Conservation (phyloP, 2,329 filamentous ascomycete species). For the Xylariaceae sp. region DNA sequence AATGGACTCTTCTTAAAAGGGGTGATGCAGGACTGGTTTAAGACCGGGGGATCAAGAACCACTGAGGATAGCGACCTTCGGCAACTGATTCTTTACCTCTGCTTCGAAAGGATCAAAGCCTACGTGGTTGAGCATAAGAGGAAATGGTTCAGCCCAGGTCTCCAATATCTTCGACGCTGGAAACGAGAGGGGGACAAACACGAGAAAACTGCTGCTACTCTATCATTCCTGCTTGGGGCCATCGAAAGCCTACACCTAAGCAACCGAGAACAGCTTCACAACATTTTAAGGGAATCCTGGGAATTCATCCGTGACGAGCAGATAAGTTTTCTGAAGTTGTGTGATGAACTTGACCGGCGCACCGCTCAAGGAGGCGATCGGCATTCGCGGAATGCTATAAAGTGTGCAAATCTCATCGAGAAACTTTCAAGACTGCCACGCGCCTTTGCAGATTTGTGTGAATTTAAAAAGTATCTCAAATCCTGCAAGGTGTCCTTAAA, state of each 20-base stretch:
- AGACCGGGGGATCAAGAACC: background rate
- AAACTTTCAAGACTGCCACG: background rate
- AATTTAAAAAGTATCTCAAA: background rate
- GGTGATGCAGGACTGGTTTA: background rate
- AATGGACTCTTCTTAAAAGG: background rate
- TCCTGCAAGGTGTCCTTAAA: background rate
- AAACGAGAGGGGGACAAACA: background rate
- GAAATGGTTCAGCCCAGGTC: background rate
- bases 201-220: background rate
- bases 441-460: background rate
- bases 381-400: background rate
- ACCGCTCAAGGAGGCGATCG: no score
- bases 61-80: background rate
- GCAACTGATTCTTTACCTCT: background rate
- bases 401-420: background rate
- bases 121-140: background rate
- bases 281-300: no score
- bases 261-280: no score
- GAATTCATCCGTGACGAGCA: background rate
- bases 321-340: background rate
- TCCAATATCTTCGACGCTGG: background rate
- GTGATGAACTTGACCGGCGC: background rate
- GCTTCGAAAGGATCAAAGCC: background rate
- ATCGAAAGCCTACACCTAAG: no score
- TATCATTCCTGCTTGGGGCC: no score